Percentiles rank a stretch among this genome's conserved stretches.
phyloP scores from a whole-genome alignment of 495 filamentous ascomycete genomes.

The Aspergillus mulundensis region DNA sequence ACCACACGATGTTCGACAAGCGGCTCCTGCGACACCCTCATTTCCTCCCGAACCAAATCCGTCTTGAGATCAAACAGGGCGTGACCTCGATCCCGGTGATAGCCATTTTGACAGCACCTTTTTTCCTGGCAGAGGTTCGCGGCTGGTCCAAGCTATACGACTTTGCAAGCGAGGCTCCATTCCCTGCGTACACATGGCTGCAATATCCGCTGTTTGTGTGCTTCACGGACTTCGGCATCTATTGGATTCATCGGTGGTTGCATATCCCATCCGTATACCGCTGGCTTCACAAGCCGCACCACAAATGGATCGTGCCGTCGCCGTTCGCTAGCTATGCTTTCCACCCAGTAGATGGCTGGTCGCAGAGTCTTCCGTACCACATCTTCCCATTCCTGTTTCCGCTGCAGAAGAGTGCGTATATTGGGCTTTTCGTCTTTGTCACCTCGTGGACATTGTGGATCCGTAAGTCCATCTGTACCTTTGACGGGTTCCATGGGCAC shows the following conservation, averaged over 20 bases:
- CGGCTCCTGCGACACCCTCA: constrained; percentile 78
- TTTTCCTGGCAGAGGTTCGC: constrained; percentile 76
- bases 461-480: constrained; percentile 33
- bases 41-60: constrained; percentile 85
- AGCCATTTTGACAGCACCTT: constrained; percentile 70
- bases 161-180: constrained; percentile 60
- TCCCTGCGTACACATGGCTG: constrained; percentile 65
- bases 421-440: constrained; percentile 80
- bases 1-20: constrained; percentile 88
- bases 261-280: constrained; percentile 82
- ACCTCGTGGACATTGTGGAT: constrained; percentile 96
- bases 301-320: constrained; percentile 98
- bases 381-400: constrained; percentile 88
- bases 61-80: constrained; percentile 75
- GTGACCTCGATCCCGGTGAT: constrained; percentile 69
- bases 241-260: constrained; percentile 85
- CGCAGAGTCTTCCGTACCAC: constrained; percentile 90
- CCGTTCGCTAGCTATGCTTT: constrained; percentile 90
- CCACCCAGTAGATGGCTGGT: constrained; percentile 87
- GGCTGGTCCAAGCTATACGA: constrained; percentile 87
- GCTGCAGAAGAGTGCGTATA: constrained; percentile 81
- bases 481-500: background rate
- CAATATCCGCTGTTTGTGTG: constrained; percentile 87
- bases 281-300: constrained; percentile 87
- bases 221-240: constrained; percentile 90